A percentile compares a stretch with the other conserved stretches of the same genome.
phyloP scores from a whole-genome alignment of 768 basidiomycete species.

The Psilocybe cyanescens region DNA sequence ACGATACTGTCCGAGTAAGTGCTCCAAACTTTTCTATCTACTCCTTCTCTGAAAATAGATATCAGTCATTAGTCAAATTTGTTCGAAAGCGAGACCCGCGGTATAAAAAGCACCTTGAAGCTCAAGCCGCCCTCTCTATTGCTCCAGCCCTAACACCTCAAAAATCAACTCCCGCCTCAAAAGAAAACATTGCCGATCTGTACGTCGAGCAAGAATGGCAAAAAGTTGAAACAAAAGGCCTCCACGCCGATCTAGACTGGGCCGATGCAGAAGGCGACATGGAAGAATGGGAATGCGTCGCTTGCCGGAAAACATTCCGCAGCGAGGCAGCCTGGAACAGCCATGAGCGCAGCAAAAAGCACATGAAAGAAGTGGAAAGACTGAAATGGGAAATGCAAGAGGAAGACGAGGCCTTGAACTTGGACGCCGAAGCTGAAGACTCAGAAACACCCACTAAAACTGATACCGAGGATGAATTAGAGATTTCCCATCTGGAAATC shows the following conservation, averaged over 20 bases:
- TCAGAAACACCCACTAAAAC: not conserved
- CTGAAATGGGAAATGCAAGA: conserved; percentile 76
- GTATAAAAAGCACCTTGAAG: conserved; percentile 68
- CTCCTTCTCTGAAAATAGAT: not conserved
- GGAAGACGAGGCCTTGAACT: conserved; percentile 71
- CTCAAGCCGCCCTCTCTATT: conserved; percentile 41
- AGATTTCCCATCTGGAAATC: not conserved
- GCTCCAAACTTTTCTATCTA: not conserved
- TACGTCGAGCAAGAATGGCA: conserved; percentile 95
- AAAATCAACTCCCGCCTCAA: conserved; percentile 33
- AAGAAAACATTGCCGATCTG: conserved; percentile 32
- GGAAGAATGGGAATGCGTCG: conserved; percentile 96
- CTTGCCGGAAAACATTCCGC: conserved; percentile 85
- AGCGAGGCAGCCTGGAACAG: conserved; percentile 96
- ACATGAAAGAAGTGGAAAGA: conserved; percentile 83
- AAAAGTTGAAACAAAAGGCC: conserved; percentile 46
- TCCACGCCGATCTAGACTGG: conserved; percentile 75
- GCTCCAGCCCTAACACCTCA: conserved; percentile 31
- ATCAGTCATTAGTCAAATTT: conserved; percentile 73
- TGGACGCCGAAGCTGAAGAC: conserved; percentile 34
- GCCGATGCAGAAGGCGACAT: conserved; percentile 70
- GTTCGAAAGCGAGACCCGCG: conserved; percentile 89
- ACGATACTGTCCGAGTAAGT: conserved; percentile 84
- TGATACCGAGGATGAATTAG: not conserved
- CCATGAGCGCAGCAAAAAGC: conserved; percentile 95